These are phyloP conservation scores for Chlorella sorokiniana DNA, from an alignment of 139 green algal species.

Conservation along the genomic window DNA sequence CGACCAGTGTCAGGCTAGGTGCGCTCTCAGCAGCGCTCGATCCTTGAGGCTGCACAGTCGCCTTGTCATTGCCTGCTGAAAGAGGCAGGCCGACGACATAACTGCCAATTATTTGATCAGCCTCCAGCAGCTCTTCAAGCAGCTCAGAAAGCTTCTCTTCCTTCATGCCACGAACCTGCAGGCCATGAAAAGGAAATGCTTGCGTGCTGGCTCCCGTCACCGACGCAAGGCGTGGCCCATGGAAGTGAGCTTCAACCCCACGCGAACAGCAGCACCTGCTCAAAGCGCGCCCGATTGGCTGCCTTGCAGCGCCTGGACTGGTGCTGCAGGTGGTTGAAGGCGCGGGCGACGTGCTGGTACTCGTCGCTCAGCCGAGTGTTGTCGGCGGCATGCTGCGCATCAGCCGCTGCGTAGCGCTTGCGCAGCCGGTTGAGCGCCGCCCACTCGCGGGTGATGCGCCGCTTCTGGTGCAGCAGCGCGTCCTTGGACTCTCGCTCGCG, in stretches of 20 bases:
- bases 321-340: conserved; percentile 30
- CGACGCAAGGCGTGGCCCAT: too few species aligned
- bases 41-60: too few species aligned
- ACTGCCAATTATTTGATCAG: conserved; percentile 1
- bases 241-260: not conserved
- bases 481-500: conserved; percentile 38
- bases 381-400: not conserved
- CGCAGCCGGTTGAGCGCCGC: conserved; percentile 18
- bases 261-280: not conserved
- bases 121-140: conserved; percentile 28
- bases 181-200: not conserved
- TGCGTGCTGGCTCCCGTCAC: not conserved
- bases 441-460: conserved; percentile 29
- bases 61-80: not conserved
- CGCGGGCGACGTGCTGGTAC: conserved; percentile 23
- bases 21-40: too few species aligned
- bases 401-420: conserved; percentile 21
- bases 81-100: conserved; percentile 18
- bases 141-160: conserved; percentile 29
- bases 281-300: conserved; percentile 13
- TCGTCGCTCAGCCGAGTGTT: conserved; percentile 28
- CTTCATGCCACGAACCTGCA: conserved; percentile 27
- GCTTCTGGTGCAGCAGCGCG: conserved; percentile 34
- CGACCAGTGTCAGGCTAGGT: too few species aligned
- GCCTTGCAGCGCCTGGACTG: conserved; percentile 36